phyloP scores from a whole-genome alignment of 2,329 filamentous ascomycete genomes.

The Grosmannia penicillata region DNA sequence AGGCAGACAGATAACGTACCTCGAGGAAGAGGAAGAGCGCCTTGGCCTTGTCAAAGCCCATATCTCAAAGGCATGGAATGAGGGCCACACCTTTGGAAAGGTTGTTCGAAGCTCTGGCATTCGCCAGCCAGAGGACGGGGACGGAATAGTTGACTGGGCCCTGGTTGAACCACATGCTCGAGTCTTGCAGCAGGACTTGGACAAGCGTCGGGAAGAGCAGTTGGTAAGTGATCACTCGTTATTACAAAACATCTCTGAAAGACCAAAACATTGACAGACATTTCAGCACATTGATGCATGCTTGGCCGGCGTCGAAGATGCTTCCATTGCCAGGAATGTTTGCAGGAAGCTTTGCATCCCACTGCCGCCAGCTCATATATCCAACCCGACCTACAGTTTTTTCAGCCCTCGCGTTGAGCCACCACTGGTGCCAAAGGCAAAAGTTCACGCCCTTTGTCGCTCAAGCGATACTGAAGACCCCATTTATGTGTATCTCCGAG shows the following conservation, averaged over 20 bases:
- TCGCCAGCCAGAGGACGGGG: background rate
- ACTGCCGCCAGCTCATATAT: background rate
- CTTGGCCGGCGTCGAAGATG: background rate
- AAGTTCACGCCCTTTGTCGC: background rate
- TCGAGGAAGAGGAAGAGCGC: background rate
- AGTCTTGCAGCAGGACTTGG: background rate
- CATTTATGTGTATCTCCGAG: background rate
- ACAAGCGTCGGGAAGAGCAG: background rate
- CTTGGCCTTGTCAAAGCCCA: background rate
- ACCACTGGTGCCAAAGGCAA: background rate
- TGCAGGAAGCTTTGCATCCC: background rate
- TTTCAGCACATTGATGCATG: background rate
- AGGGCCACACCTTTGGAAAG: background rate
- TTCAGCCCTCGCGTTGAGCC: background rate
- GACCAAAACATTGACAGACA: too few relatives aligned
- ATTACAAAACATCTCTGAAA: too few relatives aligned
- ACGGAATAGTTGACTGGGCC: background rate
- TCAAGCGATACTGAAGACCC: background rate
- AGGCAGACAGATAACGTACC: background rate
- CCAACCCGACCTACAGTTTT: background rate
- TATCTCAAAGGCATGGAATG: background rate
- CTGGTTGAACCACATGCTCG: background rate
- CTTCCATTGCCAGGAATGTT: background rate
- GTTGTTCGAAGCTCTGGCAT: background rate
- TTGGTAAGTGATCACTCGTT: too few relatives aligned